Base-by-base conservation (phyloP, 352 stramenopile genomes). In the Globisporangium rhizosaccharum region DNA sequence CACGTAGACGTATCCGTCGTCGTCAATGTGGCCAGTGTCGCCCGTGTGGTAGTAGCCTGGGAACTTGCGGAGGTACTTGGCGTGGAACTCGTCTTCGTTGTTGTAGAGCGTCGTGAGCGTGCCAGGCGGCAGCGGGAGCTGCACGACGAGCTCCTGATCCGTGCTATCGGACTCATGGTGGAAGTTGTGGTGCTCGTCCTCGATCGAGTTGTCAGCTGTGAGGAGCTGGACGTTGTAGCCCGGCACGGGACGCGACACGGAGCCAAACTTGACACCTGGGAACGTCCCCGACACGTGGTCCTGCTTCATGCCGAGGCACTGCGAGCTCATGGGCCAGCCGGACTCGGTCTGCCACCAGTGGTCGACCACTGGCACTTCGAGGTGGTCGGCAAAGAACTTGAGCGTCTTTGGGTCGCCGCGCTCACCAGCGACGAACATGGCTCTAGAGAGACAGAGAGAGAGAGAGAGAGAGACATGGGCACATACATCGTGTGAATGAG, bases 331-430 rank as follows among this genome's bases (percentile, higher is more conserved):
- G 4, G 89, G 89, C 80, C 84, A 96, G 26, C 87, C 88, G 28
- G 88, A 87, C 65, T 97, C 90, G 2, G 90, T 97, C 67, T 97
- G 87, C 91, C 91, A 97, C 76, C 85, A 97, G 66, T 97, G 85
- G 68, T 97, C 89, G 28, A 96, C 74, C 11, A 94, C 47, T 23
- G 75, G 76, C 1, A 87, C 72, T 15, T 73, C 66, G 58, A 92
- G 67, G 39, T 81, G 51, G 25, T 87, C 59, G 10, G 75, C 78
- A 59, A 87, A 89, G 62, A 88, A 93, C 44, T 83, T 82, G 45
- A 97, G 76, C 23, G 88, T 96, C 53, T 92, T 90, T 1, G 88
- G 87, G 61, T 97, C 87, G 26, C 73, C 82, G 44, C 87, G 77
- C 62, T 97, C 90, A 36, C 90, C 90, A 20, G 90, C 90, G 5